Percentiles rank a stretch among this genome's conserved stretches.
Evolutionary conservation across 805 yeast genomes (phyloP).

Genomic region (Komagataella mondaviorum): DNA sequence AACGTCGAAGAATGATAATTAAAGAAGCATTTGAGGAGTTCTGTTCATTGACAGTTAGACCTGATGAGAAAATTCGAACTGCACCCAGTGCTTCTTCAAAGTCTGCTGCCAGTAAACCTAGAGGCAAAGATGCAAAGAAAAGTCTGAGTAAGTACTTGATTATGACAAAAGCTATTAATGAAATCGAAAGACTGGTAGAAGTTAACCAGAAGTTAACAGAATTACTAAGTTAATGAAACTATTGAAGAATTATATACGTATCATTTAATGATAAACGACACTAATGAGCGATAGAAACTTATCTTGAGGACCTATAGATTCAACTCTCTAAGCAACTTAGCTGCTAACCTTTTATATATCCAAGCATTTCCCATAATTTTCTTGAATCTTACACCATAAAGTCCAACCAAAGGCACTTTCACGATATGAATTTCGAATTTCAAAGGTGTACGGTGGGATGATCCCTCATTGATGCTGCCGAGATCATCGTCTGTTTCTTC

Average conservation of each 20-base stretch:
- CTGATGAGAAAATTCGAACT: slow-evolving; percentile 4
- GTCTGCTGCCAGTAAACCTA: slow-evolving; percentile 2
- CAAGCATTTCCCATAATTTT: slow-evolving; percentile 89
- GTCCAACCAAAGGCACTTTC: slow-evolving; percentile 78
- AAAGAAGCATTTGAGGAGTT: slow-evolving; percentile 22
- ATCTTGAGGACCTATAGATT: slow-evolving; percentile 27
- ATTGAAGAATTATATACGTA: not conserved
- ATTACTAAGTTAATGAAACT: slow-evolving; percentile 1
- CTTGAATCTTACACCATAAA: slow-evolving; percentile 92
- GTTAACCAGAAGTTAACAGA: slow-evolving; percentile 8
- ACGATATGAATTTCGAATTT: slow-evolving; percentile 87
- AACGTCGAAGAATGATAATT: slow-evolving; percentile 21
- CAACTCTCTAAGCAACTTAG: slow-evolving; percentile 64
- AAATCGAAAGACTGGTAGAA: slow-evolving; percentile 12
- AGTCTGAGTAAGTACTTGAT: slow-evolving; percentile 13
- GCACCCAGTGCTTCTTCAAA: not conserved
- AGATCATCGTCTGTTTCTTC: slow-evolving; percentile 2
- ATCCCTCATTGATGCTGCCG: slow-evolving; percentile 2
- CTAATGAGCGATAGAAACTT: not conserved
- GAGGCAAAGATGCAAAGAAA: slow-evolving; percentile 6
- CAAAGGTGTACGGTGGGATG: slow-evolving; percentile 39
- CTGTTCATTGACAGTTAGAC: slow-evolving; percentile 11
- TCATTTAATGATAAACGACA: not conserved
- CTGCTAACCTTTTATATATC: slow-evolving; percentile 86
- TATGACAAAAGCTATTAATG: slow-evolving; percentile 12